phyloP scores from a whole-genome alignment of 164 flowering plant species.

The Stephania japonica region DNA sequence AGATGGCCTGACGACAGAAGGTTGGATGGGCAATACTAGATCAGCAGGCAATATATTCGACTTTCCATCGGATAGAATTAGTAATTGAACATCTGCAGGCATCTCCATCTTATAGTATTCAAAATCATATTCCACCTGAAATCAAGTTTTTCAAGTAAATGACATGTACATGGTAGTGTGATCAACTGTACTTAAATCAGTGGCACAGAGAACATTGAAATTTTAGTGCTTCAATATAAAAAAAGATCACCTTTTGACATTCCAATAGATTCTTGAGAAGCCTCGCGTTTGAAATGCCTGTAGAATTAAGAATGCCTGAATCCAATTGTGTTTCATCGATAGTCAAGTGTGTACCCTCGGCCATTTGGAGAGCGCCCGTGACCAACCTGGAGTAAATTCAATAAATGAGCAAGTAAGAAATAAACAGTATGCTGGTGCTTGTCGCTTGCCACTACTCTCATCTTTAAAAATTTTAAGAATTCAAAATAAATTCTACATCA shows the following conservation, averaged over 20 bases:
- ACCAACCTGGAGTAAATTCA: slow-evolving; percentile 45
- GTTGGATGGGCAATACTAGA: slow-evolving; percentile 74
- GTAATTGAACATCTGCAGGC: slow-evolving; percentile 68
- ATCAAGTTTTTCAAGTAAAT: slow-evolving; percentile 5
- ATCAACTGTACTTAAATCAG: not conserved
- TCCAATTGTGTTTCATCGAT: slow-evolving; percentile 76
- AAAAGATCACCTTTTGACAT: slow-evolving; percentile 65
- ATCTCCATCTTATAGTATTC: slow-evolving; percentile 82
- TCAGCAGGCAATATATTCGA: slow-evolving; percentile 89
- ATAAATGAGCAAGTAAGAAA: not conserved
- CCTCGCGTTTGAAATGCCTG: slow-evolving; percentile 64
- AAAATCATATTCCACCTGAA: slow-evolving; percentile 90
- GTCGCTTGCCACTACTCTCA: not conserved
- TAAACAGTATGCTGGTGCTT: not conserved
- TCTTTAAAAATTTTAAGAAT: not conserved
- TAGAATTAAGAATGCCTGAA: slow-evolving; percentile 65
- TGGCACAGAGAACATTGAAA: not conserved
- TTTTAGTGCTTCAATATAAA: not conserved
- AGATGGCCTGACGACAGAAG: slow-evolving; percentile 32
- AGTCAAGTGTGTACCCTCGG: slow-evolving; percentile 77
- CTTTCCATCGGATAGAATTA: slow-evolving; percentile 78
- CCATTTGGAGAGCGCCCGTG: slow-evolving; percentile 73
- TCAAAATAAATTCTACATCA: not conserved
- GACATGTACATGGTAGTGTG: not conserved
- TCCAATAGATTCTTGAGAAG: slow-evolving; percentile 61